phyloP scores from a whole-genome alignment of 371 early-diverging fungal species.

The Choanephora cucurbitarum region DNA sequence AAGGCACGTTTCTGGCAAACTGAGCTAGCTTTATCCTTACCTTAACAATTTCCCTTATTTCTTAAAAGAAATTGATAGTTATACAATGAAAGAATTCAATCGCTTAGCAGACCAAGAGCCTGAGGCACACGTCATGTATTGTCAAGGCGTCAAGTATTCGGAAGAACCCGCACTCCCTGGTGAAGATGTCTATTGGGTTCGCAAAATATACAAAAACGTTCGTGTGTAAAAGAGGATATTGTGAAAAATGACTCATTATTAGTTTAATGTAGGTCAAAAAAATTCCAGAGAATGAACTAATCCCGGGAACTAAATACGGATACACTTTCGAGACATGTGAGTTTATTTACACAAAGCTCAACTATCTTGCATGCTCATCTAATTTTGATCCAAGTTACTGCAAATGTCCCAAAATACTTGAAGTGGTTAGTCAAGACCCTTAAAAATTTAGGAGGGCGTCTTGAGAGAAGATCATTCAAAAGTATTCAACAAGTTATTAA shows the following conservation, averaged over 20 bases:
- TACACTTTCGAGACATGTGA: constrained; percentile 40
- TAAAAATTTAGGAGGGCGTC: constrained; percentile 54
- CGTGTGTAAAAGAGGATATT: not conserved
- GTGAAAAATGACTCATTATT: no score
- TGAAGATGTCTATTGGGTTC: constrained; percentile 36
- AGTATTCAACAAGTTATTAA: constrained; percentile 58
- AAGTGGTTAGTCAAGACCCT: constrained; percentile 62
- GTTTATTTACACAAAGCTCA: constrained; percentile 1
- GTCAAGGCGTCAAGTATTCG: constrained; percentile 28
- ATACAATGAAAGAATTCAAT: constrained; percentile 36
- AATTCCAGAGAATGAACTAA: constrained; percentile 26
- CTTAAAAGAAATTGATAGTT: constrained; percentile 36
- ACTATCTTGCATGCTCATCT: not conserved
- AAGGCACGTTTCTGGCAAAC: constrained; percentile 20
- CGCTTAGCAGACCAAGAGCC: constrained; percentile 33
- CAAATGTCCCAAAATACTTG: constrained; percentile 59
- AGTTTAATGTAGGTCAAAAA: constrained; percentile 18
- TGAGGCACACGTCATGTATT: constrained; percentile 37
- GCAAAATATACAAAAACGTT: constrained; percentile 37
- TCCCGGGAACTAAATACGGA: constrained; percentile 24
- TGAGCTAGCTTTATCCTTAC: not conserved
- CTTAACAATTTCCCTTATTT: not conserved
- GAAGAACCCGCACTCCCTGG: constrained; percentile 21
- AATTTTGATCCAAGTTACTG: constrained; percentile 20
- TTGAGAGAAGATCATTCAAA: constrained; percentile 44